Evolutionary conservation across 768 basidiomycete species (phyloP), one percentile per base, ranked within the genome.

Genomic region (Hypholoma fasciculare): DNA sequence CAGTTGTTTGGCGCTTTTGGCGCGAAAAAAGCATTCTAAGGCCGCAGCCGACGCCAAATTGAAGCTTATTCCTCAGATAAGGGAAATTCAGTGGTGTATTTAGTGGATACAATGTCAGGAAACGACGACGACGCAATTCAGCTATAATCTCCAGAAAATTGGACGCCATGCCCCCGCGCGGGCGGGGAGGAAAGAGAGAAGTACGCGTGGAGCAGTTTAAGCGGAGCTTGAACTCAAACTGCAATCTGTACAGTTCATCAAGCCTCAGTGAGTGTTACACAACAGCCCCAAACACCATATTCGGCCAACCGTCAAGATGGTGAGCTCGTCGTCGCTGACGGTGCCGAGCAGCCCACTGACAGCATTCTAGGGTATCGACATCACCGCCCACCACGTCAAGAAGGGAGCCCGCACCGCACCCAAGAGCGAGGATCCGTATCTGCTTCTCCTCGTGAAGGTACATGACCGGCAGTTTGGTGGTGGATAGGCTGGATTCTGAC

Each of bases 361-460:
- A 44, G n/a, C 23, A 16, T 20, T 59, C 47, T 72, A 93, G 95
- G 95, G 94, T 89, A 96, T 97, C 78, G 95, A 97, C 80, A 86
- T 98, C 78, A 82, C 83, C 75, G 80, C 82, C 77, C 96, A 98
- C 84, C 96, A 99, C 88, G 96, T 97, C 88, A 96, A 92, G 89
- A 98, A 97, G 86, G 87, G 95, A 67, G 80, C 86, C 71, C 88
- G 97, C 63, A 90, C 91, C 66, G 93, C 93, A 62, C 97, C 97
- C 74, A 93, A 92, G 83, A 96, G 94, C 76, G 94, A 98, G 90
- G 97, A 99, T 78, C 96, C 96, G 16, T 98, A 99, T 82, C 86
- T 99, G 68, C 88, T 97, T 69, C 85, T 98, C 69, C 88, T 99
- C 62, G 97, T 98, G 78, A 98, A 98, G 87, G 96, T 96, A 71